These are phyloP conservation scores for Urochloa ruziziensis DNA, from an alignment of 176 grass and related monocot genomes.

Conservation along the genomic window DNA sequence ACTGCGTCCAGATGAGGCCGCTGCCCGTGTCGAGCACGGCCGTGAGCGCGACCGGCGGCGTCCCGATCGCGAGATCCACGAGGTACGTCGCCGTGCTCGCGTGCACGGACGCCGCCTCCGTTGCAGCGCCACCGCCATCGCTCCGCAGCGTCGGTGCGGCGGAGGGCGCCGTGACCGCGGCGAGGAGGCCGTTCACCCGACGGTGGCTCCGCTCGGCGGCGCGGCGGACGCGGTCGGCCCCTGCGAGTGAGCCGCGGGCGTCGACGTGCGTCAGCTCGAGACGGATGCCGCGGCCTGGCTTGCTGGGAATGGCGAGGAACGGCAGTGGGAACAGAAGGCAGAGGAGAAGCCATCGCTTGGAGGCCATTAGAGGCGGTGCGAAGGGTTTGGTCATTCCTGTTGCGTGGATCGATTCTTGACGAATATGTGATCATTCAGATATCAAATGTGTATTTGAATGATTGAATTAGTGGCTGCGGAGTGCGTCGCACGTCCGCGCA, in stretches of 20 bases:
- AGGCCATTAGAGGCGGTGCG: background rate
- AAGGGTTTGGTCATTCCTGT: background rate
- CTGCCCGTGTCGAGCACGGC: constrained; percentile 78
- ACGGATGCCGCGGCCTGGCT: constrained; percentile 12
- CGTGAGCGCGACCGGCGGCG: constrained; percentile 42
- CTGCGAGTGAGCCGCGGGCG: constrained; percentile 17
- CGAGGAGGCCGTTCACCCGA: constrained; percentile 37
- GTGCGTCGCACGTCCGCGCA: constrained; percentile 3
- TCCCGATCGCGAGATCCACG: constrained; percentile 60
- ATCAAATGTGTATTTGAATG: background rate
- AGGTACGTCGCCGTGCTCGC: constrained; percentile 58
- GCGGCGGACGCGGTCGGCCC: constrained; percentile 39
- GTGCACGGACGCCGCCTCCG: constrained; percentile 12
- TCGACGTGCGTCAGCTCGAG: constrained; percentile 49
- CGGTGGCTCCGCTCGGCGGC: constrained; percentile 41
- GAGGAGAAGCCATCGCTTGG: constrained; percentile 11
- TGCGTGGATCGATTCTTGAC: background rate
- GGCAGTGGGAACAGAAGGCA: constrained; percentile 23
- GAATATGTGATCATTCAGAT: background rate
- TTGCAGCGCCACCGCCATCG: background rate
- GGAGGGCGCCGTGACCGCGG: background rate
- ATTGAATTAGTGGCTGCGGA: background rate
- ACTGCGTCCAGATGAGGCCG: constrained; percentile 87
- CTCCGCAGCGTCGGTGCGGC: background rate
- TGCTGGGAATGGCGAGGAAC: background rate